phyloP scores from a whole-genome alignment of 2,329 filamentous ascomycete species.

The Aspergillus luchuensis region DNA sequence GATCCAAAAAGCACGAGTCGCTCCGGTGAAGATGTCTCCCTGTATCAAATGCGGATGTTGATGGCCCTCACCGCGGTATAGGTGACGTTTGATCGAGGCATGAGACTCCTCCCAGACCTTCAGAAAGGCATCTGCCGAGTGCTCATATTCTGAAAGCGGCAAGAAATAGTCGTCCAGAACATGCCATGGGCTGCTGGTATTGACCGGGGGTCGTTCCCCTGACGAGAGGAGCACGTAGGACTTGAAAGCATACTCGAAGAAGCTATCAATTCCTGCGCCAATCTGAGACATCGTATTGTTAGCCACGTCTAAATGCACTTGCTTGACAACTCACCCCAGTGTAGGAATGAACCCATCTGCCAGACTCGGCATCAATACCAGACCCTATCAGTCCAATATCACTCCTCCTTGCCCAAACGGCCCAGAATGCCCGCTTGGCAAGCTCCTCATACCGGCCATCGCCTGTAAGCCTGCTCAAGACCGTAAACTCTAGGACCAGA shows the following conservation, averaged over 20 bases:
- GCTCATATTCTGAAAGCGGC: slow-evolving; percentile 64
- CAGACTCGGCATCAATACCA: slow-evolving; percentile 88
- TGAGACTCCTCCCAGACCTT: slow-evolving; percentile 83
- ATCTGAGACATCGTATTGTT: slow-evolving; percentile 54
- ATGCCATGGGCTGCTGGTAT: slow-evolving; percentile 45
- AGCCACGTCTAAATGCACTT: slow-evolving; percentile 5
- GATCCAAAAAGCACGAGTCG: slow-evolving; percentile 88
- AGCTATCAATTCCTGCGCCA: slow-evolving; percentile 94
- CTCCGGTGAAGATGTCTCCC: slow-evolving; percentile 83
- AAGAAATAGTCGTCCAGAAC: slow-evolving; percentile 66
- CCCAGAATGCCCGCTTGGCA: slow-evolving; percentile 93
- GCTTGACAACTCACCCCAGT: slow-evolving; percentile 60
- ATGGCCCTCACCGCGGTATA: slow-evolving; percentile 74
- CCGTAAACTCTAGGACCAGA: slow-evolving; percentile 88
- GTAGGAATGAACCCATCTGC: slow-evolving; percentile 83
- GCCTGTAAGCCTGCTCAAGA: slow-evolving; percentile 82
- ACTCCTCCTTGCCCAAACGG: slow-evolving; percentile 88
- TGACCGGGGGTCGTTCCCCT: slow-evolving; percentile 48
- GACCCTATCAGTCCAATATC: slow-evolving; percentile 84
- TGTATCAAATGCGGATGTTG: slow-evolving; percentile 94
- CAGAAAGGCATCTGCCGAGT: slow-evolving; percentile 77
- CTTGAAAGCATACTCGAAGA: slow-evolving; percentile 97
- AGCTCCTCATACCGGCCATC: slow-evolving; percentile 85
- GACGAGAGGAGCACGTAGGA: slow-evolving; percentile 88
- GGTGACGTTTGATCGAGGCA: slow-evolving; percentile 81